Base-by-base conservation (phyloP, 140 eudicot genomes). In the Anethum foeniculum region DNA sequence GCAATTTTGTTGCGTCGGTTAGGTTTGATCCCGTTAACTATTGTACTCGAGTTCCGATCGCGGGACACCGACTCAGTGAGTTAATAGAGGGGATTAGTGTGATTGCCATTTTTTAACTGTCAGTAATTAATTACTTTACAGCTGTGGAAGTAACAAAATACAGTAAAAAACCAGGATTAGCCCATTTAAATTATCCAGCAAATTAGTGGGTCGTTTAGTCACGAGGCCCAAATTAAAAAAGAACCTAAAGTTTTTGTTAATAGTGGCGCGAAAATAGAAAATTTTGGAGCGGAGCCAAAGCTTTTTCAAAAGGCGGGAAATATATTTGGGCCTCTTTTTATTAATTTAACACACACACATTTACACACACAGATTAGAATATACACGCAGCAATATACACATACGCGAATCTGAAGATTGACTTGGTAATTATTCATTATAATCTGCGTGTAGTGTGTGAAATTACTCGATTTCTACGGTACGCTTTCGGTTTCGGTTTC, bases 221-320 rank as follows among this genome's bases (percentile, higher is more conserved):
- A 60, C 68, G 32, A n/a, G 34, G 69, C 69, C 69, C 69, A 58
- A 58, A n/a, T 10, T 6, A 3, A 56, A 23, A 56, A 23, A 23
- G 18, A 47, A 47, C 18, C 18, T 0, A 47, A 47, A 47, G 52
- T 47, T 47, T 44, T 44, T 47, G 0, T 47, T 47, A 47, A 27
- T 67, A 30, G 30, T 15, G 73, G 74, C 74, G 74, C 41, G 44
- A 62, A 68, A 30, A 30, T 32, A 68, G 41, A 68, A 15, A 68
- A 15, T 13, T 67, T 67, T 67, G 41, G 73, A 67, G 72, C 32
- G 41, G 41, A 67, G 12, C 21, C 21, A 13, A 67, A 28, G 41
- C 39, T 67, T 68, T 68, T 68, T 68, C 12, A 68, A 68, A 68
- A 30, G 74, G 74, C 74, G 74, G 74, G 74, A 68, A 62, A 68